Base-by-base conservation (phyloP, 2,329 filamentous ascomycete species). In the Trichoderma sp. region DNA sequence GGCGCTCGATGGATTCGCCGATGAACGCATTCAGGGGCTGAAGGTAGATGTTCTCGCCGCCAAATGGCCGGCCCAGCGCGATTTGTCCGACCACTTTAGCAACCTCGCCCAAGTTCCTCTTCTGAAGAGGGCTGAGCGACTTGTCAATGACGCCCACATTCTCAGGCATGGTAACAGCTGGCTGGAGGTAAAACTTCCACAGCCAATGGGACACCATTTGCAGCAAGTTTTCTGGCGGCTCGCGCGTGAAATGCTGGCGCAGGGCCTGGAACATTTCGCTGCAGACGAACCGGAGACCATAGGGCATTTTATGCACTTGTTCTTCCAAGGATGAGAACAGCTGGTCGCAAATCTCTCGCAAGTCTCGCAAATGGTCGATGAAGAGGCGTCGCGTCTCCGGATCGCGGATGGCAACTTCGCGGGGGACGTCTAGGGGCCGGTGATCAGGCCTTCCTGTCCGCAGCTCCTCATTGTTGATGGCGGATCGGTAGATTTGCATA, bases 381-480 rank as follows among this genome's bases (percentile, higher is more conserved):
- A 99, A 99, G 30, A 95, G 91, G 73, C 92, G 91, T 77, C 95
- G 90, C 1, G 96, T 98, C 81, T 99, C 96, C 1, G 92, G 92
- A 78, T 99, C 96, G 76, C 95, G 92, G 80, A 99, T 98, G n/a
- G 96, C 96, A 76, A 97, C 87, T 80, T 99, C 96, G 74, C 95
- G 90, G 0, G 94, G 92, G 39, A 99, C 91, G 76, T 98, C 94
- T 15, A 93, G 89, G 39, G 91, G 92, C 74, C 96, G 89, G 64
- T 88, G 89, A 80, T 95, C 97, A 24, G 93, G 90, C 75, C 90
- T 90, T 5, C 96, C 96, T 0, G 96, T 99, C 21, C 94, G 91
- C 28, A 99, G 89, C 82, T 99, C 96, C 81, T 98, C 95, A 77
- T 99, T 97, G 83, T 97, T 98, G 83, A 99, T 97, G 15, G 94